Percentiles rank a stretch among this genome's conserved stretches.
Evolutionary conservation across 192 early-diverging fungal species (phyloP).

Genomic region (Coemansia sp.): DNA sequence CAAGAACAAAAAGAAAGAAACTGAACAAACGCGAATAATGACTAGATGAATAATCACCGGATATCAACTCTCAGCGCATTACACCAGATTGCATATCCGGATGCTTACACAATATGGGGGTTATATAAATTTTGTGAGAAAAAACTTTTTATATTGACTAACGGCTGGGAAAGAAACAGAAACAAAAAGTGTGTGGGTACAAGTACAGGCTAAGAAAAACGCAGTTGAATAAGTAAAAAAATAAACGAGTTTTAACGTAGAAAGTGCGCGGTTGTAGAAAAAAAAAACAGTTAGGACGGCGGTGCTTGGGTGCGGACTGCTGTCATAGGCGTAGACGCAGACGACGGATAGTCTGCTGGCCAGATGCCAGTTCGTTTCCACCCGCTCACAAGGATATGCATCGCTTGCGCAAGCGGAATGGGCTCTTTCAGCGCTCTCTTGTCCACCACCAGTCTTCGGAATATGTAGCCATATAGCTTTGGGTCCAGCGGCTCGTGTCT

Average conservation of each 20-base stretch:
- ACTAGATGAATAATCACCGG: no score
- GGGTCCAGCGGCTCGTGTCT: conserved; percentile 17
- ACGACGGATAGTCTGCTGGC: conserved; percentile 21
- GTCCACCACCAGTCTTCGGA: conserved; percentile 31
- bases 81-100: background rate
- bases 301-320: background rate
- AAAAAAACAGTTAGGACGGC: background rate
- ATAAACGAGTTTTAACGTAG: background rate
- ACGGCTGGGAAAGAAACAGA: background rate
- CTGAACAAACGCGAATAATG: no score
- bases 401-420: conserved; percentile 30
- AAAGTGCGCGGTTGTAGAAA: background rate
- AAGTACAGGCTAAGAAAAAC: background rate
- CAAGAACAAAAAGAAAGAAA: background rate
- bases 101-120: background rate
- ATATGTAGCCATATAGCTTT: conserved; percentile 28
- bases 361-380: conserved; percentile 44
- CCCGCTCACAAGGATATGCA: conserved; percentile 36
- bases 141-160: background rate
- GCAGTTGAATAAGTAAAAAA: background rate
- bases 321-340: background rate
- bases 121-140: background rate
- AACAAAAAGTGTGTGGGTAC: background rate
- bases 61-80: background rate
- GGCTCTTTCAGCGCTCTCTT: conserved; percentile 25